These are phyloP conservation scores for Aureobasidium sp. DNA, from an alignment of 2,329 filamentous ascomycete genomes.

Conservation along the genomic window DNA sequence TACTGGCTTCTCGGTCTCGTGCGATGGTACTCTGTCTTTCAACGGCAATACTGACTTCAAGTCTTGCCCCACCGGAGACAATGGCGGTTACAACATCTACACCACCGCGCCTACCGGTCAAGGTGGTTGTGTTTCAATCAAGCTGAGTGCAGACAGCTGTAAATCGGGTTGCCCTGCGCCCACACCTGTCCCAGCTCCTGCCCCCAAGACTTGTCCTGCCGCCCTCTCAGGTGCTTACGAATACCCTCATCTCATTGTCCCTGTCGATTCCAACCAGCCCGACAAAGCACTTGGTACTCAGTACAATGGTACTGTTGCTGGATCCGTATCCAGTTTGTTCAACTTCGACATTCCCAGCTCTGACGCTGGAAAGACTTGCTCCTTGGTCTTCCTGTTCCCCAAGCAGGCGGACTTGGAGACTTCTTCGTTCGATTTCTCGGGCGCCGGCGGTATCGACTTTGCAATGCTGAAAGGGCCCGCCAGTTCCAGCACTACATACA, in stretches of 20 bases:
- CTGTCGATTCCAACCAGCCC: conserved; percentile 50
- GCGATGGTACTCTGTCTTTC: conserved; percentile 47
- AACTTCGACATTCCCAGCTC: conserved; percentile 59
- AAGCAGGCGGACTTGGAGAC: conserved; percentile 50
- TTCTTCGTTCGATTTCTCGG: conserved; percentile 50
- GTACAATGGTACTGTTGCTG: conserved; percentile 50
- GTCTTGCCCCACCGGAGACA: conserved; percentile 52
- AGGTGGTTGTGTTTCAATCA: conserved; percentile 46
- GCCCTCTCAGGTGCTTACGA: conserved; percentile 20
- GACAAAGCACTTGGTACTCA: conserved; percentile 47
- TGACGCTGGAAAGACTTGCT: conserved; percentile 53
- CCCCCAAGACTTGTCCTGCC: conserved; percentile 17
- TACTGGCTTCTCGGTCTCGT: conserved; percentile 50
- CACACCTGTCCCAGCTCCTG: conserved; percentile 23
- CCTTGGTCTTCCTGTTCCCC: conserved; percentile 60
- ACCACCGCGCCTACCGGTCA: conserved; percentile 34
- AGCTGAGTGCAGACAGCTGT: conserved; percentile 38
- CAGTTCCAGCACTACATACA: conserved; percentile 45
- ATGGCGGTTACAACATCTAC: conserved; percentile 52
- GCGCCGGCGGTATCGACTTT: conserved; percentile 48
- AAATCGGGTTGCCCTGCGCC: conserved; percentile 35
- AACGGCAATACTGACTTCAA: conserved; percentile 50
- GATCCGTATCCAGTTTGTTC: conserved; percentile 53
- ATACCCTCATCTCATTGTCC: conserved; percentile 57
- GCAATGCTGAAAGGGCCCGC: conserved; percentile 33